Conservation (phyloP, 2,329 filamentous ascomycete genomes). For the Pyrenophora tritici-repentis region DNA sequence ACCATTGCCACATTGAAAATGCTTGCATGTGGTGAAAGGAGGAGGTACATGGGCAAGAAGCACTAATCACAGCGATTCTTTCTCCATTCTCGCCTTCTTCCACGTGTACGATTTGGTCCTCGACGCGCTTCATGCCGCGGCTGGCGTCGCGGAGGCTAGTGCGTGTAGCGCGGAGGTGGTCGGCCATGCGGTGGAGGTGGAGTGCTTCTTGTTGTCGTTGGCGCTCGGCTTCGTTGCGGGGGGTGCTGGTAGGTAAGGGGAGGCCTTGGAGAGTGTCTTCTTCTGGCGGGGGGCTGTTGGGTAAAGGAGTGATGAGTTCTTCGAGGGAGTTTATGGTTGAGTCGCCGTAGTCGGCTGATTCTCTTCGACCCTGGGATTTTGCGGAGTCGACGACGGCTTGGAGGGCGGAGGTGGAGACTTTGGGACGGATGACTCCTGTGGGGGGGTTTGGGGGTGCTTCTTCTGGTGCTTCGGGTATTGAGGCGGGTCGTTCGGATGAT, state of each 20-base stretch:
- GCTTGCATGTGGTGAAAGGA: slow-evolving; percentile 8
- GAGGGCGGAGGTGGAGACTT: slow-evolving; percentile 44
- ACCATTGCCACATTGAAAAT: slow-evolving; percentile 28
- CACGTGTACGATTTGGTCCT: slow-evolving; percentile 46
- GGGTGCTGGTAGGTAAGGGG: slow-evolving; percentile 30
- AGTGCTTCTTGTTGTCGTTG: slow-evolving; percentile 50
- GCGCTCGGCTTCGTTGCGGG: slow-evolving; percentile 49
- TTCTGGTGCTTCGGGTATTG: slow-evolving; percentile 8
- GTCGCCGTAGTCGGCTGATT: slow-evolving; percentile 48
- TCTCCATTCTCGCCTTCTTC: slow-evolving; percentile 24
- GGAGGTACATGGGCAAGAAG: slow-evolving; percentile 28
- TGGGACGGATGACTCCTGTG: slow-evolving; percentile 22
- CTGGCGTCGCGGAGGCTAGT: slow-evolving; percentile 52
- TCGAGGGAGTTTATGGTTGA: slow-evolving; percentile 56
- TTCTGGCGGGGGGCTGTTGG: slow-evolving; percentile 28
- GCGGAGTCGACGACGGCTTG: slow-evolving; percentile 50
- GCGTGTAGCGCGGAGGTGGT: slow-evolving; percentile 46
- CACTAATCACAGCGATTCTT: slow-evolving; percentile 15
- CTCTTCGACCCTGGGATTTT: slow-evolving; percentile 26
- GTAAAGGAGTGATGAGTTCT: slow-evolving; percentile 46
- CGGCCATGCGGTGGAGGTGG: slow-evolving; percentile 51
- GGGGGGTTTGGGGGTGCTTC: not conserved
- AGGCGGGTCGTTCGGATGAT: slow-evolving; percentile 9
- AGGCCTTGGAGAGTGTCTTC: slow-evolving; percentile 44
- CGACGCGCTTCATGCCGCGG: slow-evolving; percentile 50